phyloP scores from a whole-genome alignment of 331 rosid genomes.

The Quercus phellos region DNA sequence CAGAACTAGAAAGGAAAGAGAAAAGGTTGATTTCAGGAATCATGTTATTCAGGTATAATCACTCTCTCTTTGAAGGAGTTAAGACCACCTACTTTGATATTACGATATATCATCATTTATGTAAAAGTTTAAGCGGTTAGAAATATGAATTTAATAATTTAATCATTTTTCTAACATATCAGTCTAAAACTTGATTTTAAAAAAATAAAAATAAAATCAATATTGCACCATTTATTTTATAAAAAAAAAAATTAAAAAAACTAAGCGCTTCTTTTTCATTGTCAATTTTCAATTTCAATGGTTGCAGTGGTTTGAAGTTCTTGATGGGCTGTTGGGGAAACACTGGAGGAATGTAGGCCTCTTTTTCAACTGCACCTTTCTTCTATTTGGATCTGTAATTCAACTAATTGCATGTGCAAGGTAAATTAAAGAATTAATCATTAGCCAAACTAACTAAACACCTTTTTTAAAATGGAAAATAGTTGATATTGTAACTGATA shows the following conservation, averaged over 20 bases:
- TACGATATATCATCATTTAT: no score
- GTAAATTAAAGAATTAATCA: slow-evolving; percentile 20
- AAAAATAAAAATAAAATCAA: no score
- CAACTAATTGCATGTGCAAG: slow-evolving; percentile 97
- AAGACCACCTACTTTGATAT: not conserved
- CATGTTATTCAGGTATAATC: slow-evolving; percentile 81
- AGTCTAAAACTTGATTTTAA: no score
- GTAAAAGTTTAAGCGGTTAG: no score
- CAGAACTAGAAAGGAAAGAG: slow-evolving; percentile 95
- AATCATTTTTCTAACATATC: no score
- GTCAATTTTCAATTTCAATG: slow-evolving; percentile 11
- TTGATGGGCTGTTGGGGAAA: slow-evolving; percentile 89
- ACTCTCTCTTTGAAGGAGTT: not conserved
- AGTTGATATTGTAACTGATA: not conserved
- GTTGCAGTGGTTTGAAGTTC: slow-evolving; percentile 96
- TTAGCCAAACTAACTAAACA: not conserved
- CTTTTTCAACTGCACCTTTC: slow-evolving; percentile 95
- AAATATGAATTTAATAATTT: no score
- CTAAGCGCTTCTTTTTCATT: not conserved
- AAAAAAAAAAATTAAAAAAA: no score
- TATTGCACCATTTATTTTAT: no score
- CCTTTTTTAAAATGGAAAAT: no score
- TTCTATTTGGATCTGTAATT: slow-evolving; percentile 96
- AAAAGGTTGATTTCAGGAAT: slow-evolving; percentile 89
- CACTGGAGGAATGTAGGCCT: slow-evolving; percentile 92